Conservation (phyloP, 495 filamentous ascomycete genomes). For the Aspergillus hancockii region DNA sequence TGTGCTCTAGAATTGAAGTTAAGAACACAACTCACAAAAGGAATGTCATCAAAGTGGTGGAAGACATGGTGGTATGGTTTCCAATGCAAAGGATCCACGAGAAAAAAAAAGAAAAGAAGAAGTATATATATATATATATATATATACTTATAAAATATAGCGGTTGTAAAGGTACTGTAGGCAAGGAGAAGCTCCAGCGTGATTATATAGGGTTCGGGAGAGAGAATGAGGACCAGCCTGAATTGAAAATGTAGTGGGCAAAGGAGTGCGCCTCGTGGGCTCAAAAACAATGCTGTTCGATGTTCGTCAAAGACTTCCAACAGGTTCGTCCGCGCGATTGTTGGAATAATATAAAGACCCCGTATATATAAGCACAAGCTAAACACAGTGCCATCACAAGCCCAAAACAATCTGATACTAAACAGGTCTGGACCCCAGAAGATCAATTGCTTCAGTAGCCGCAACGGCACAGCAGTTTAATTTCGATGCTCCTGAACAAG, state of each 20-base stretch:
- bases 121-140: too few relatives aligned
- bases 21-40: slow-evolving; percentile 61
- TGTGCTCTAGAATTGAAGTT: neutral
- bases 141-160: too few relatives aligned
- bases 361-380: slow-evolving; percentile 4
- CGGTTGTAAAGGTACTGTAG: too few relatives aligned
- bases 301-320: slow-evolving; percentile 4
- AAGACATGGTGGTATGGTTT: slow-evolving; percentile 50
- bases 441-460: slow-evolving; percentile 27
- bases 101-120: neutral
- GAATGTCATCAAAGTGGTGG: slow-evolving; percentile 76
- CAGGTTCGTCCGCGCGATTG: slow-evolving; percentile 6
- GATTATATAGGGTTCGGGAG: neutral
- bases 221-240: slow-evolving; percentile 17
- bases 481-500: slow-evolving; percentile 20
- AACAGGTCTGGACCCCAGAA: slow-evolving; percentile 16
- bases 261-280: neutral
- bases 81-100: slow-evolving; percentile 2
- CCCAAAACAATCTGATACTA: slow-evolving; percentile 18
- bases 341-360: slow-evolving; percentile 16
- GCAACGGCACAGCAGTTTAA: slow-evolving; percentile 21
- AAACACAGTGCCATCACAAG: slow-evolving; percentile 16
- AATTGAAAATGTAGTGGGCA: slow-evolving; percentile 11
- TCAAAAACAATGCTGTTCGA: neutral
- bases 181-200: slow-evolving; percentile 3